Evolutionary conservation across 306 rosid genomes (phyloP), one percentile per base, ranked within the genome.

Genomic region (Gastrolobium villosum): DNA sequence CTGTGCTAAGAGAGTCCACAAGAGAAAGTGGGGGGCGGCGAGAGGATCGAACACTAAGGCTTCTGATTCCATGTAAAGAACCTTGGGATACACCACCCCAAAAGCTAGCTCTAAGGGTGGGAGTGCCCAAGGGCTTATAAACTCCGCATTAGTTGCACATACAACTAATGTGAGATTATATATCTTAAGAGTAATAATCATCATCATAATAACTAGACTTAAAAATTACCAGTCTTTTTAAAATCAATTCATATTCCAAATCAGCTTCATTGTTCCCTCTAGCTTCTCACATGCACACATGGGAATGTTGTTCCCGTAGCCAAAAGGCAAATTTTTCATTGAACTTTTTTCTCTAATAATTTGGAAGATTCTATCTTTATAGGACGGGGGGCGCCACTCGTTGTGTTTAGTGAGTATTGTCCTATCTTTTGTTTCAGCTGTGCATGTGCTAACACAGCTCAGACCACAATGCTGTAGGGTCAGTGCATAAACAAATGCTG

Each of bases 381-480:
- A 37, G 54, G 54, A 55, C 30, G 20, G 31, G 26, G 35, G 20
- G 13, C 6, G 40, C 61, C 63, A 59, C 48, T 60, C 49, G 1
- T 10, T 11, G 26, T 61, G 37, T 73, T 57, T 31, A 57, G 43
- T 72, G 43, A 26, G 32, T 28, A 30, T 4, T 53, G 31, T 40
- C 66, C 49, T 65, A 64, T 65, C 70, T 46, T 59, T 15, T 68
- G 61, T 64, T 61, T n/a, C 14, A 46, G 53, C 68, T 3, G 7
- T 26, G 78, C 92, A 87, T 82, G 90, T 87, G 90, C 67, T 59
- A 5, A 26, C 72, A 84, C 96, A 87, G 90, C 90, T 87, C 91
- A 87, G 0, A 45, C 56, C 70, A 5, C 65, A 32, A 5, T 41
- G 68, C 26, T 2, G 79, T 76, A 37, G 80, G 89, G 81, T 48